Conservation (phyloP, 1,139 yeast genomes). For the Geotrichum klebahnii region DNA sequence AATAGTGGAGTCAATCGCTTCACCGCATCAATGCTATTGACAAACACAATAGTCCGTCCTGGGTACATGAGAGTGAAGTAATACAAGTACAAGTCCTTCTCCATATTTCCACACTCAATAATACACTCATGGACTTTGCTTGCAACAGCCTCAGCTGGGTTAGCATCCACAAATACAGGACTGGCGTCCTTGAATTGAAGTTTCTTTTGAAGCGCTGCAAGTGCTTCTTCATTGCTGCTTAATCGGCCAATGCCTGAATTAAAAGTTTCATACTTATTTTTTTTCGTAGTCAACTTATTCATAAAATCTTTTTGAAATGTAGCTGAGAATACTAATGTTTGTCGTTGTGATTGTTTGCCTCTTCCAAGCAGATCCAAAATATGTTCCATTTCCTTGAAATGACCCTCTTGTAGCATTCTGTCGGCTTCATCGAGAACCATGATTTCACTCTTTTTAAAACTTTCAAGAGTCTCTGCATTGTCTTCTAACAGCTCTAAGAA, state of each 20-base stretch:
- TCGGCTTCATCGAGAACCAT: conserved; percentile 97
- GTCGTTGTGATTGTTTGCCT: conserved; percentile 57
- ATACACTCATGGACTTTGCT: conserved; percentile 75
- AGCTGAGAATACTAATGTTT: conserved; percentile 89
- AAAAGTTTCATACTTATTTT: conserved; percentile 30
- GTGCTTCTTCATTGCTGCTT: conserved; percentile 38
- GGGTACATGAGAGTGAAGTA: conserved; percentile 83
- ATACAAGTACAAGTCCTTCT: conserved; percentile 84
- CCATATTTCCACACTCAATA: conserved; percentile 86
- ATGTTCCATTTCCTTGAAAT: conserved; percentile 86
- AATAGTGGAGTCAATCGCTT: conserved; percentile 77
- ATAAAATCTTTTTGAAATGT: conserved; percentile 84
- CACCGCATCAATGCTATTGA: conserved; percentile 91
- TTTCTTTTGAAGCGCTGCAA: conserved; percentile 39
- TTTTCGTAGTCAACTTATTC: conserved; percentile 56
- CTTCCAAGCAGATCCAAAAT: conserved; percentile 54
- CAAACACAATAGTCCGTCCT: conserved; percentile 85
- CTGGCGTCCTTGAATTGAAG: conserved; percentile 39
- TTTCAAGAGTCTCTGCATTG: conserved; percentile 48
- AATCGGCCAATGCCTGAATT: conserved; percentile 24
- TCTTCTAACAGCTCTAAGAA: conserved; percentile 75
- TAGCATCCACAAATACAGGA: conserved; percentile 71
- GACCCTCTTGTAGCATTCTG: conserved; percentile 90
- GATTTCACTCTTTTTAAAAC: conserved; percentile 61
- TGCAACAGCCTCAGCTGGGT: conserved; percentile 80